Conservation (phyloP, 140 eudicot genomes). For the Stevia rebaudiana region DNA sequence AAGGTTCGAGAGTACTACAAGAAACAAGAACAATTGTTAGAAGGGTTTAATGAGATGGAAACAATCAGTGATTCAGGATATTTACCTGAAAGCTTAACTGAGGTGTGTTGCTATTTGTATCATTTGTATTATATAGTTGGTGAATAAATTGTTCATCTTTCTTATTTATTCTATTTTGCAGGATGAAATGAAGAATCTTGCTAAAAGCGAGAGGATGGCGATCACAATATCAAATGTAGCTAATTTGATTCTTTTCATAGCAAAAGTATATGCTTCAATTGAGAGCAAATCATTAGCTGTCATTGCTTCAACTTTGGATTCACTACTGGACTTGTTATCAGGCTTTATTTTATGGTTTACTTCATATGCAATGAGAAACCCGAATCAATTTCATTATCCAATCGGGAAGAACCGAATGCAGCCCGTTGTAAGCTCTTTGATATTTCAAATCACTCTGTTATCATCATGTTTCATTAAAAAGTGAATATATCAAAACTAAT, state of each 20-base stretch:
- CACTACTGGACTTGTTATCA: conserved; percentile 77
- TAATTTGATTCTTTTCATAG: conserved; percentile 65
- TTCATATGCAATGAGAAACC: conserved; percentile 71
- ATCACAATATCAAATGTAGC: conserved; percentile 59
- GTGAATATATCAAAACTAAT: background rate
- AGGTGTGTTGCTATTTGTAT: conserved; percentile 15
- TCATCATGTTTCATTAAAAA: background rate
- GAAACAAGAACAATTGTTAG: conserved; percentile 62
- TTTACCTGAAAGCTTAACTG: conserved; percentile 30
- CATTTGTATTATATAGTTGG: background rate
- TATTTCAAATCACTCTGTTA: background rate
- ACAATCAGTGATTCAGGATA: conserved; percentile 49
- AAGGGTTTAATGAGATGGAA: conserved; percentile 92
- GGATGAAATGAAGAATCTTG: conserved; percentile 72
- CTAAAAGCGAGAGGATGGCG: conserved; percentile 71
- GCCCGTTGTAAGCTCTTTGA: conserved; percentile 64
- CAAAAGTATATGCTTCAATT: conserved; percentile 73
- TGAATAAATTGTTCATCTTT: background rate
- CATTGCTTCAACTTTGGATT: conserved; percentile 83
- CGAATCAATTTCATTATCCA: conserved; percentile 84
- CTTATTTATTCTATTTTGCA: conserved; percentile 20
- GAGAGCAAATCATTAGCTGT: conserved; percentile 86
- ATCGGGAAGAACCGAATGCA: conserved; percentile 92
- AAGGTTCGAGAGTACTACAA: conserved; percentile 78
- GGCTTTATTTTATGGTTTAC: conserved; percentile 94